A percentile compares a stretch with the other conserved stretches of the same genome.
Evolutionary conservation across 1,284 basidiomycete genomes (phyloP).

Genomic region (Trichosporon sp.): DNA sequence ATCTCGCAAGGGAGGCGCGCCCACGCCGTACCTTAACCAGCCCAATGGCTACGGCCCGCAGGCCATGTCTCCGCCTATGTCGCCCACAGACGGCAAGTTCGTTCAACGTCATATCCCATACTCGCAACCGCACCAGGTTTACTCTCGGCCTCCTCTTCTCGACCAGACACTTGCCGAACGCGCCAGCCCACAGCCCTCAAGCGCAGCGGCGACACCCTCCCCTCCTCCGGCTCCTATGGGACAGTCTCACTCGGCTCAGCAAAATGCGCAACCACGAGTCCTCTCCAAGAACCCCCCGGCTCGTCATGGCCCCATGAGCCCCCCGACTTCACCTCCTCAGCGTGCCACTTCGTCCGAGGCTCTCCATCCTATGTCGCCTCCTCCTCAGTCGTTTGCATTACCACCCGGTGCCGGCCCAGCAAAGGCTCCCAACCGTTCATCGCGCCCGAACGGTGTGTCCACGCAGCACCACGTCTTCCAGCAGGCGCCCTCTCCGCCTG

Average conservation of each 20-base stretch:
- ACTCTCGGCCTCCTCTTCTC: slow-evolving; percentile 18
- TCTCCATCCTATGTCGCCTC: background rate
- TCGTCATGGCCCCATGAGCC: background rate
- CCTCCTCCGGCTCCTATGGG: background rate
- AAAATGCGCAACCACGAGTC: background rate
- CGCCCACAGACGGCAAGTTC: background rate
- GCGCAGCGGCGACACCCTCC: background rate
- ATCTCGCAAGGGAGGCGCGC: background rate
- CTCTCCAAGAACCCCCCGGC: background rate
- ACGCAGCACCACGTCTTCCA: slow-evolving; percentile 2
- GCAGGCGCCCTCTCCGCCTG: background rate
- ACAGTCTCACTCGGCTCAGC: background rate
- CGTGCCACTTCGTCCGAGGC: background rate
- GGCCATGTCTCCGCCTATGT: background rate
- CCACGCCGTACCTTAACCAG: background rate
- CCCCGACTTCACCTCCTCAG: background rate
- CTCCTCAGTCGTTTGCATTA: background rate
- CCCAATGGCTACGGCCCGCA: background rate
- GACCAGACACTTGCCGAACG: background rate
- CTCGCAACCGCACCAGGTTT: slow-evolving; percentile 9
- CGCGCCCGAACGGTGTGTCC: background rate
- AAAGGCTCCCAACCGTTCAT: background rate
- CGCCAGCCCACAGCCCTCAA: background rate
- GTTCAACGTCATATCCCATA: background rate
- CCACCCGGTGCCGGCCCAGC: background rate